A percentile compares a stretch with the other conserved stretches of the same genome.
Evolutionary conservation across 495 filamentous ascomycete species (phyloP).

Genomic region (Talaromyces stipitatus): DNA sequence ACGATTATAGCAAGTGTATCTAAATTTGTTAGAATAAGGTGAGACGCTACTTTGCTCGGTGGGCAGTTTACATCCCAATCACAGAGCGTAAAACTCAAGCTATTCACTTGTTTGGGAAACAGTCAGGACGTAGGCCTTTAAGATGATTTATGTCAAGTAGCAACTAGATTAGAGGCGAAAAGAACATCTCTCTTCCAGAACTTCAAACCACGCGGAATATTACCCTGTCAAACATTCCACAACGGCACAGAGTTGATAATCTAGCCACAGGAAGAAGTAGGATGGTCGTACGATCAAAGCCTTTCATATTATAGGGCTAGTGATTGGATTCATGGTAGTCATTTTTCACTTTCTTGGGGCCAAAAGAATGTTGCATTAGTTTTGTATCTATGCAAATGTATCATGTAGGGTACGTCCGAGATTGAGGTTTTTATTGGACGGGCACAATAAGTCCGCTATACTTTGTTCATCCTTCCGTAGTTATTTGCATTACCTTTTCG

Average conservation of each 20-base stretch:
- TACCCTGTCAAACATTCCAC: background rate
- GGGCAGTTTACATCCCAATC: no score
- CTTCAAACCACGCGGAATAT: background rate
- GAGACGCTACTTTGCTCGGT: no score
- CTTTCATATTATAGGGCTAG: no score
- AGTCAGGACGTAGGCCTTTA: no score
- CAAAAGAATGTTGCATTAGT: background rate
- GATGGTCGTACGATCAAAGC: no score
- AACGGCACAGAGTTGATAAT: no score
- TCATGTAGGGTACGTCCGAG: background rate
- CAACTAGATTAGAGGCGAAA: background rate
- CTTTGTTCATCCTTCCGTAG: background rate
- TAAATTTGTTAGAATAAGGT: no score
- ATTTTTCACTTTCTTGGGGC: background rate
- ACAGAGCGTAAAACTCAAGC: background rate
- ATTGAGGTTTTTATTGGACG: background rate
- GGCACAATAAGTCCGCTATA: background rate
- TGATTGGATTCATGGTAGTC: background rate
- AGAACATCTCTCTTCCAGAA: background rate
- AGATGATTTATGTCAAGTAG: no score
- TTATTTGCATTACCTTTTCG: background rate
- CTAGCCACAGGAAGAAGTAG: no score
- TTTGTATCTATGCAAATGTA: background rate
- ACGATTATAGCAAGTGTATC: no score
- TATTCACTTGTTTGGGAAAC: no score